A percentile compares a stretch with the other conserved stretches of the same genome.
These are phyloP conservation scores for Penicillium freii DNA, from an alignment of 2,329 filamentous ascomycete species.

Conservation along the genomic window DNA sequence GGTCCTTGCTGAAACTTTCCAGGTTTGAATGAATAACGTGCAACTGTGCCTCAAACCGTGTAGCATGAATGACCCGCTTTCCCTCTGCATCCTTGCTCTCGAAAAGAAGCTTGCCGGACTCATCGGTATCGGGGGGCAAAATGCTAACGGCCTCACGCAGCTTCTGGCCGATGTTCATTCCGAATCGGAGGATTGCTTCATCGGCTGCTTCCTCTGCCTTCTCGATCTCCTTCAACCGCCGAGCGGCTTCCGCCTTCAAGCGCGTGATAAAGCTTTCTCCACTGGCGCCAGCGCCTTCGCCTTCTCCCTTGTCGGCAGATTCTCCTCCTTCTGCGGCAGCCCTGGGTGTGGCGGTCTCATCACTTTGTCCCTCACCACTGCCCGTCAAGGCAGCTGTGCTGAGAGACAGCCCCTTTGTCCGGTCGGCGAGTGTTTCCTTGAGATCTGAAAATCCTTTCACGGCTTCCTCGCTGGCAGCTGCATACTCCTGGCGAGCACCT, in stretches of 20 bases:
- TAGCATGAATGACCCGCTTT: conserved; percentile 91
- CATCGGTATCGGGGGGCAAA: conserved; percentile 64
- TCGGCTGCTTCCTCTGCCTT: conserved; percentile 93
- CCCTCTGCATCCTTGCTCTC: conserved; percentile 88
- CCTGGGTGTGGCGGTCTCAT: conserved; percentile 32
- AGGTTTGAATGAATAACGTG: conserved; percentile 88
- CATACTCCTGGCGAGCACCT: conserved; percentile 77
- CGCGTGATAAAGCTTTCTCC: conserved; percentile 69
- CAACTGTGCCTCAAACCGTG: conserved; percentile 89
- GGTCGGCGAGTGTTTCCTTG: conserved; percentile 64
- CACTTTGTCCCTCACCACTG: conserved; percentile 26
- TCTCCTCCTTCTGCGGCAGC: conserved; percentile 22
- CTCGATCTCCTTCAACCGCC: conserved; percentile 83
- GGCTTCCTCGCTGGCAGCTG: conserved; percentile 75
- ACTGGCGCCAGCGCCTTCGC: conserved; percentile 31
- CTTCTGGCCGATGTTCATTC: conserved; percentile 84
- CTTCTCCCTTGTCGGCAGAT: conserved; percentile 17
- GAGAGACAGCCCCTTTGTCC: conserved; percentile 71
- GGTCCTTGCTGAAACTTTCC: conserved; percentile 81
- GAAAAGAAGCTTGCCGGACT: conserved; percentile 69
- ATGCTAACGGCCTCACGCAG: conserved; percentile 87
- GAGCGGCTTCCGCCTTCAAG: conserved; percentile 73
- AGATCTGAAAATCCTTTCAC: conserved; percentile 74
- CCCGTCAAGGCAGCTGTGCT: conserved; percentile 38
- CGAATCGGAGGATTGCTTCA: conserved; percentile 89